Evolutionary conservation across 1,284 basidiomycete genomes (phyloP).

Genomic region (Bothia castanella): DNA sequence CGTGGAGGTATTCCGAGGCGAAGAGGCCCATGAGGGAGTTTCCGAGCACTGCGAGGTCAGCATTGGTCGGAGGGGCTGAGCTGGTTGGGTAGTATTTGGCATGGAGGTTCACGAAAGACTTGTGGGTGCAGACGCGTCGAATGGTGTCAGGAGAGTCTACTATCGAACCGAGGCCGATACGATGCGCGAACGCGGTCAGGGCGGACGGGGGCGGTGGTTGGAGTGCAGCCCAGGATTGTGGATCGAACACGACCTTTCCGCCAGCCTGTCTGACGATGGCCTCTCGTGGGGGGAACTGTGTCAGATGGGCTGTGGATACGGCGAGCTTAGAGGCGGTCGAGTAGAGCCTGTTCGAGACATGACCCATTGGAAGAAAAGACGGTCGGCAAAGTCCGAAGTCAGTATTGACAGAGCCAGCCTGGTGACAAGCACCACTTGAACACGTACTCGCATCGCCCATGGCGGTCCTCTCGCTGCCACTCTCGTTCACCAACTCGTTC

Average conservation of each 20-base stretch:
- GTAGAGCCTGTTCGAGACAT: constrained; percentile 57
- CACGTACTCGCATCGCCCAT: constrained; percentile 41
- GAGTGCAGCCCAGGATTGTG: constrained; percentile 64
- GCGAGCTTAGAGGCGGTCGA: constrained; percentile 55
- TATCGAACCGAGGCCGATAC: constrained; percentile 62
- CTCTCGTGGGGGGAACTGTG: constrained; percentile 62
- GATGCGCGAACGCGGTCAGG: constrained; percentile 69
- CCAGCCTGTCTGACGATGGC: constrained; percentile 39
- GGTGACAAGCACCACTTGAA: constrained; percentile 30
- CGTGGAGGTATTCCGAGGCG: constrained; percentile 80
- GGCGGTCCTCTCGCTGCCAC: constrained; percentile 82
- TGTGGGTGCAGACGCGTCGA: constrained; percentile 78
- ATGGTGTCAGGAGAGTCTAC: constrained; percentile 50
- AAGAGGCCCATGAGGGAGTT: constrained; percentile 92
- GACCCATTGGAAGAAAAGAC: constrained; percentile 41
- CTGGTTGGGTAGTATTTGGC: constrained; percentile 51
- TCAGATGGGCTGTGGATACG: constrained; percentile 51
- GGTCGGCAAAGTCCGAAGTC: constrained; percentile 26
- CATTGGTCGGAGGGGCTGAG: constrained; percentile 63
- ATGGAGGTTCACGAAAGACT: constrained; percentile 63
- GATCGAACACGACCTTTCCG: constrained; percentile 47
- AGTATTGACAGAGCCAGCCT: neutral
- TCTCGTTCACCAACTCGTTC: constrained; percentile 86
- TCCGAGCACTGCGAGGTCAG: constrained; percentile 75
- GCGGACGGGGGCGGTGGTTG: constrained; percentile 72